These are phyloP conservation scores for Austroboletus olivaceoglutinosus DNA, from an alignment of 1,284 basidiomycete species.

Conservation along the genomic window DNA sequence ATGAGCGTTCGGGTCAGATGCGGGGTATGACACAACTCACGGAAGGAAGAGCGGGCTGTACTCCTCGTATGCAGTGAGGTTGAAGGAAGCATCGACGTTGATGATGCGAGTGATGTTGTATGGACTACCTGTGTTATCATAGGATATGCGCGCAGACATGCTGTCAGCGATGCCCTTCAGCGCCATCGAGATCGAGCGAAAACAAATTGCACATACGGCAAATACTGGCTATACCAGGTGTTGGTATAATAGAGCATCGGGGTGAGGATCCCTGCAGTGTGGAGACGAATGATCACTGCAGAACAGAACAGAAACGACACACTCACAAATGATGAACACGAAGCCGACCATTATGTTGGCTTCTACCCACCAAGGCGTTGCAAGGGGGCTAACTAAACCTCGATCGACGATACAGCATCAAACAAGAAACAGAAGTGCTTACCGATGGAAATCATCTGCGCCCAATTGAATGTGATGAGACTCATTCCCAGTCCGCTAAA, in stretches of 20 bases:
- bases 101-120: conserved; percentile 76
- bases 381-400: conserved; percentile 46
- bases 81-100: conserved; percentile 54
- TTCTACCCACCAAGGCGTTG: conserved; percentile 74
- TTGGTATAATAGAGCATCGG: conserved; percentile 68
- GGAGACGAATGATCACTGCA: neutral
- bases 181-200: neutral
- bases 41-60: conserved; percentile 89
- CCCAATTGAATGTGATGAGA: conserved; percentile 68
- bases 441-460: conserved; percentile 52
- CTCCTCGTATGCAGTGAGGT: conserved; percentile 61
- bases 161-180: conserved; percentile 11
- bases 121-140: conserved; percentile 57
- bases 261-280: conserved; percentile 60
- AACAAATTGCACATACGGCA: conserved; percentile 37
- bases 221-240: conserved; percentile 59
- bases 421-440: neutral
- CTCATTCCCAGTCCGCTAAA: conserved; percentile 72
- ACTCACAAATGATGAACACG: conserved; percentile 62
- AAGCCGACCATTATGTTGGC: conserved; percentile 83
- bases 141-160: conserved; percentile 55
- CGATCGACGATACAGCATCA: neutral
- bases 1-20: neutral
- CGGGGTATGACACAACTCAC: conserved; percentile 29
- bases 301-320: neutral